Percentiles rank a stretch among this genome's conserved stretches.
phyloP scores from a whole-genome alignment of 371 early-diverging fungal genomes.

The Batkoa obscura region DNA sequence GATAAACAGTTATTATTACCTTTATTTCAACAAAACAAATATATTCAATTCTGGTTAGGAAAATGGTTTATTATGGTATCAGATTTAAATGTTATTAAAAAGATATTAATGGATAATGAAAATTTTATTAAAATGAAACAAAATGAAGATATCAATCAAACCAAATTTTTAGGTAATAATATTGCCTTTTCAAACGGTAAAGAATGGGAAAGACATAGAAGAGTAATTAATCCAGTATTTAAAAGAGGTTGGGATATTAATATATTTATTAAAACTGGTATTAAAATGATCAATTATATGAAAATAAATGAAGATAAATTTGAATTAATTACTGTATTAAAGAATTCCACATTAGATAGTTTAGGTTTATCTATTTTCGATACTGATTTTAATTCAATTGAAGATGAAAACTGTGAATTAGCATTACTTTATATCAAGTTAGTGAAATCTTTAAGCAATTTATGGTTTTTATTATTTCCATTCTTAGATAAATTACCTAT shows the following conservation, averaged over 20 bases:
- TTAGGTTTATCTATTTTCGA: background rate
- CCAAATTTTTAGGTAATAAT: background rate
- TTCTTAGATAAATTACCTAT: slow-evolving; percentile 10
- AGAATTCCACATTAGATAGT: background rate
- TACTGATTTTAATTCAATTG: background rate
- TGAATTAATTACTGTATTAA: background rate
- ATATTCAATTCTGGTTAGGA: too few relatives aligned
- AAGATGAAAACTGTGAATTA: too few relatives aligned
- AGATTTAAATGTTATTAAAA: too few relatives aligned
- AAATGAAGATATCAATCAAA: too few relatives aligned
- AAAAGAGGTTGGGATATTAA: background rate
- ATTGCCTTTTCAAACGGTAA: background rate
- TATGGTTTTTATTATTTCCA: too few relatives aligned
- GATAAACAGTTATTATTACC: too few relatives aligned
- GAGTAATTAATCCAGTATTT: background rate
- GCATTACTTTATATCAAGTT: too few relatives aligned
- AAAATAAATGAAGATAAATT: background rate
- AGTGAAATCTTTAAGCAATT: too few relatives aligned
- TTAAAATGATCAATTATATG: background rate
- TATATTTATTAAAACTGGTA: background rate
- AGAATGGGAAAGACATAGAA: background rate
- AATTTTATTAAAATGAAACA: too few relatives aligned
- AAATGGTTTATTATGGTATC: too few relatives aligned
- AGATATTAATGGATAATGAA: too few relatives aligned
- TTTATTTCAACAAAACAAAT: too few relatives aligned